Evolutionary conservation across 2,329 filamentous ascomycete genomes (phyloP).

Genomic region (Pseudocercospora musae): DNA sequence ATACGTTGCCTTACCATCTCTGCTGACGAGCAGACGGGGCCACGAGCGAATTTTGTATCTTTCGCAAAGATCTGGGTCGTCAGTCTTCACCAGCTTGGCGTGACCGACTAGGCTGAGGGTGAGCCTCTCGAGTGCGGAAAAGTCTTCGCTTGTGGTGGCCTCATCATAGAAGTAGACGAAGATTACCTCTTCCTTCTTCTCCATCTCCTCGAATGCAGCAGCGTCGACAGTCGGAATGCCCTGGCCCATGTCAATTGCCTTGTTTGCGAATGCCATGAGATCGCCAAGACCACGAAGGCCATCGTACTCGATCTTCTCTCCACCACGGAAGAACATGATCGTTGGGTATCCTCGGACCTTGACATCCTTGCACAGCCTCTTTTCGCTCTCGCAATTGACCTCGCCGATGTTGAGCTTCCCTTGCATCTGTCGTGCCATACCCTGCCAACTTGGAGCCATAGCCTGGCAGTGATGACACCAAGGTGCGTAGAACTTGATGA

Average conservation of each 20-base stretch:
- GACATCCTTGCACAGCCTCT: slow-evolving; percentile 88
- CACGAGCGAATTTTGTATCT: slow-evolving; percentile 95
- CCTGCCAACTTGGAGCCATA: slow-evolving; percentile 83
- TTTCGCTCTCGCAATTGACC: slow-evolving; percentile 88
- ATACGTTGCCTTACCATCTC: slow-evolving; percentile 85
- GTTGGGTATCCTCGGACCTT: slow-evolving; percentile 78
- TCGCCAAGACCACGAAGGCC: slow-evolving; percentile 90
- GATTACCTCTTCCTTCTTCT: slow-evolving; percentile 90
- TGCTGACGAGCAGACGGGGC: slow-evolving; percentile 86
- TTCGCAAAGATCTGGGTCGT: slow-evolving; percentile 69
- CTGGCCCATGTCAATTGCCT: slow-evolving; percentile 71
- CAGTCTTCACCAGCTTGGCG: slow-evolving; percentile 88
- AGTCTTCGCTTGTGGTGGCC: slow-evolving; percentile 89
- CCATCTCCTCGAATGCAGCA: slow-evolving; percentile 71
- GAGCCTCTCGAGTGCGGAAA: slow-evolving; percentile 79
- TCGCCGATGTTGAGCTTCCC: slow-evolving; percentile 87
- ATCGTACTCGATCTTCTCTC: slow-evolving; percentile 88
- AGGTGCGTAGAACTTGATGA: slow-evolving; percentile 97
- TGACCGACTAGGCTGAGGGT: slow-evolving; percentile 86
- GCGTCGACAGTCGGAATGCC: slow-evolving; percentile 81
- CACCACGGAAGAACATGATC: slow-evolving; percentile 86
- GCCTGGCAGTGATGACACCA: slow-evolving; percentile 97
- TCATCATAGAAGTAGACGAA: slow-evolving; percentile 98
- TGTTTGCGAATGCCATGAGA: slow-evolving; percentile 80
- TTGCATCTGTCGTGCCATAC: slow-evolving; percentile 88